Evolutionary conservation across 352 stramenopile species (phyloP).

Genomic region (Phytophthora sp.): DNA sequence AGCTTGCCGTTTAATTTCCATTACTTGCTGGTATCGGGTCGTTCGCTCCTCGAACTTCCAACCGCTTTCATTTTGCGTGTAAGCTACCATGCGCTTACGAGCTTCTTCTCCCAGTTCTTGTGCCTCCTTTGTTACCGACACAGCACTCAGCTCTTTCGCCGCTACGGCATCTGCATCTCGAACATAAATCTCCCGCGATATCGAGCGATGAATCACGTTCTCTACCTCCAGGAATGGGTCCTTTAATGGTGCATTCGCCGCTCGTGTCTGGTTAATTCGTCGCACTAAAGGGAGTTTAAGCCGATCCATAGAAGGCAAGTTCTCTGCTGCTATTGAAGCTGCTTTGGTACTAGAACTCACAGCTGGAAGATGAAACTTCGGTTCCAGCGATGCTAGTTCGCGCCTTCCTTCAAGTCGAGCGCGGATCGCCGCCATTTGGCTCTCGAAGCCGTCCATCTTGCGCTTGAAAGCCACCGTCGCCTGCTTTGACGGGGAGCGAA

Average conservation of each 20-base stretch:
- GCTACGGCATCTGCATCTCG: slow-evolving; percentile 34
- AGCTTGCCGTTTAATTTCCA: slow-evolving; percentile 58
- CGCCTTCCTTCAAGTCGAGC: slow-evolving; percentile 35
- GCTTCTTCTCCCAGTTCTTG: slow-evolving; percentile 63
- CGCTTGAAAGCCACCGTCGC: not conserved
- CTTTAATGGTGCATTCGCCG: slow-evolving; percentile 14
- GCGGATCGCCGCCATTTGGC: slow-evolving; percentile 52
- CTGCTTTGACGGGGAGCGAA: slow-evolving; percentile 6
- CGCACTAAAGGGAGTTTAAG: slow-evolving; percentile 45
- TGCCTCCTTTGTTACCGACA: slow-evolving; percentile 39
- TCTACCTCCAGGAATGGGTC: slow-evolving; percentile 43
- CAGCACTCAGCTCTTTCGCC: slow-evolving; percentile 36
- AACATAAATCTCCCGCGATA: slow-evolving; percentile 35
- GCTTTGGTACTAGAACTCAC: slow-evolving; percentile 2
- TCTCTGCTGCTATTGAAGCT: not conserved
- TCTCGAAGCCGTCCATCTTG: slow-evolving; percentile 55
- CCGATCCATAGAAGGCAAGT: not conserved
- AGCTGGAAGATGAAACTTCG: slow-evolving; percentile 12
- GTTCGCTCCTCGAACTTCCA: slow-evolving; percentile 74
- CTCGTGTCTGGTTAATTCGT: slow-evolving; percentile 27
- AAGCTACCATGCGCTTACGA: slow-evolving; percentile 63
- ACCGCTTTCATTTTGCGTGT: slow-evolving; percentile 57
- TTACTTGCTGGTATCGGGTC: slow-evolving; percentile 52
- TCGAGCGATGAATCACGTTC: slow-evolving; percentile 40
- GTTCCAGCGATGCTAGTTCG: not conserved